These are phyloP conservation scores for Neophaeococcomyces mojaviensis DNA, from an alignment of 2,329 filamentous ascomycete species.

Conservation along the genomic window DNA sequence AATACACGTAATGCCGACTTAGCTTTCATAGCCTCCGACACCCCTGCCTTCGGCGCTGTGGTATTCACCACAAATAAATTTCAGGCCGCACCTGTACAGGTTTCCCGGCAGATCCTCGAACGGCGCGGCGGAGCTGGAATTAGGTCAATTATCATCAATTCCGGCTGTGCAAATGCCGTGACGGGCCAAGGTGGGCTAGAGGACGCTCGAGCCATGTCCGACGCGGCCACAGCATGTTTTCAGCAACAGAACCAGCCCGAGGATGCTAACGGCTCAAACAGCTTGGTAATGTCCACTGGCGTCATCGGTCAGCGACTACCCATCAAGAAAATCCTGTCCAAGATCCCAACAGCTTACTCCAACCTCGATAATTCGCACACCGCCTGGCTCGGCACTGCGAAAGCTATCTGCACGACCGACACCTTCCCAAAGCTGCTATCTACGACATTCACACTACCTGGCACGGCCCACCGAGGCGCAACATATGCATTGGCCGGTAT, in stretches of 20 bases:
- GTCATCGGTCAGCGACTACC: constrained; percentile 93
- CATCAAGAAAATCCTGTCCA: constrained; percentile 78
- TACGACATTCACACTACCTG: constrained; percentile 73
- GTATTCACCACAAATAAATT: constrained; percentile 99
- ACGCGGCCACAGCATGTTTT: constrained; percentile 63
- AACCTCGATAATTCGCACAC: constrained; percentile 68
- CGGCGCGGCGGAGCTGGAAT: constrained; percentile 61
- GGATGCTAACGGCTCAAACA: constrained; percentile 46
- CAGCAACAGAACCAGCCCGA: constrained; percentile 27
- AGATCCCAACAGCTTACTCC: constrained; percentile 68
- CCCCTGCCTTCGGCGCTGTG: constrained; percentile 76
- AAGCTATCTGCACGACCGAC: constrained; percentile 95
- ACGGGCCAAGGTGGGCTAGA: constrained; percentile 84
- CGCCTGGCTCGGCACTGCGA: constrained; percentile 78
- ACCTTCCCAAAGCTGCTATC: constrained; percentile 96
- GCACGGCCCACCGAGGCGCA: constrained; percentile 53
- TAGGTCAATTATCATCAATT: constrained; percentile 81
- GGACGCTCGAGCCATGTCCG: constrained; percentile 79
- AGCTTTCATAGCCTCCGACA: constrained; percentile 77
- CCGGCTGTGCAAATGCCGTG: constrained; percentile 93
- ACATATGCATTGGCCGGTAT: constrained; percentile 79
- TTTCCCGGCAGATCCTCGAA: constrained; percentile 66
- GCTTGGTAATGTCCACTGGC: constrained; percentile 97
- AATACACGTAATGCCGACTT: constrained; percentile 91
- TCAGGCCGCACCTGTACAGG: constrained; percentile 88